Evolutionary conservation across 352 stramenopile species (phyloP).

Genomic region (Globisporangium apiculatum): DNA sequence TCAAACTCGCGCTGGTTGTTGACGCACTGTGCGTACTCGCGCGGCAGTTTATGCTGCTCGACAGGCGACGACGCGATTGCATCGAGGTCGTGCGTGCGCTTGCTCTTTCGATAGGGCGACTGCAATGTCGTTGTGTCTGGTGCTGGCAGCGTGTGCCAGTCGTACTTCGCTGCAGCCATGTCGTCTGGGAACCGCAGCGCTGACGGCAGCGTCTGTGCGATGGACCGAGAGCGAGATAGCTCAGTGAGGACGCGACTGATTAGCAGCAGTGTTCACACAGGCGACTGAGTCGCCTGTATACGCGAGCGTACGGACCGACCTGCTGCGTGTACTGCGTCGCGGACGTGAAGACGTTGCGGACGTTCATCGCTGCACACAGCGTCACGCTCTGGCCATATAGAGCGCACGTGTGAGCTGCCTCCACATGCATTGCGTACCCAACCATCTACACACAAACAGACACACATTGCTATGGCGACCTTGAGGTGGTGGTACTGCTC

Average conservation of each 20-base stretch:
- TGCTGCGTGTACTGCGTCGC: constrained; percentile 33
- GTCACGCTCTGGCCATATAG: constrained; percentile 30
- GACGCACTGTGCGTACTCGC: no score
- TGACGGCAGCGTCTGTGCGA: constrained; percentile 33
- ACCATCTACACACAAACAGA: background rate
- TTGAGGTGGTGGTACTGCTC: constrained; percentile 63
- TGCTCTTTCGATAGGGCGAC: constrained; percentile 1
- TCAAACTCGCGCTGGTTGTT: background rate
- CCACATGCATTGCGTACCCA: background rate
- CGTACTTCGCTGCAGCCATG: constrained; percentile 17
- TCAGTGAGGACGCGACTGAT: background rate
- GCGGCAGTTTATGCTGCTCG: no score
- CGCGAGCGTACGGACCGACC: constrained; percentile 13
- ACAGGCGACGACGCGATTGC: no score
- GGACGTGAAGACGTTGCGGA: constrained; percentile 59
- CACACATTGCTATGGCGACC: background rate
- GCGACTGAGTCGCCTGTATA: background rate
- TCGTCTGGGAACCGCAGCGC: constrained; percentile 25
- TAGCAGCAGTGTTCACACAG: background rate
- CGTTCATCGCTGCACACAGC: constrained; percentile 57
- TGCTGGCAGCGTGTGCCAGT: constrained; percentile 24
- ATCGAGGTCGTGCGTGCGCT: no score
- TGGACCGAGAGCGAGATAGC: background rate
- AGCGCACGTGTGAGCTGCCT: no score
- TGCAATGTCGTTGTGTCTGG: background rate